Percentiles rank a stretch among this genome's conserved stretches.
Conservation (phyloP, 2,329 filamentous ascomycete genomes). For the Fusarium sp. region DNA sequence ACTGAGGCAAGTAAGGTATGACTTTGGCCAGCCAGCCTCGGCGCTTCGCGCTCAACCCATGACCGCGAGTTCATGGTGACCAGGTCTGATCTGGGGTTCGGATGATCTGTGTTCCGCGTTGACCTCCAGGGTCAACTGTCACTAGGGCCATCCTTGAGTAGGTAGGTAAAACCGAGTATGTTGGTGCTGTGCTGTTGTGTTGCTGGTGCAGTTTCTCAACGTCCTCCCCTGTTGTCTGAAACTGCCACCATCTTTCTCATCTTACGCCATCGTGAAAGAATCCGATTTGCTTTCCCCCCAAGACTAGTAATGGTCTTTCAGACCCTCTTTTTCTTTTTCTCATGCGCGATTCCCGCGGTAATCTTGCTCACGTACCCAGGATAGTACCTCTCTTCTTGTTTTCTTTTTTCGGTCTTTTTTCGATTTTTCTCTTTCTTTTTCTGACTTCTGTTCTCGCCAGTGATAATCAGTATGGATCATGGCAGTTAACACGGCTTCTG, state of each 20-base stretch:
- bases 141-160: constrained; percentile 7
- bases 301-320: constrained; percentile 4
- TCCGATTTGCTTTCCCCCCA: constrained; percentile 20
- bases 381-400: neutral
- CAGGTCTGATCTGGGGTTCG: constrained; percentile 8
- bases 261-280: constrained; percentile 12
- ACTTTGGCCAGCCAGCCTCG: constrained; percentile 18
- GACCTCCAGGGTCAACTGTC: constrained; percentile 23
- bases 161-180: constrained; percentile 4
- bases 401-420: constrained; percentile 1
- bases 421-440: neutral
- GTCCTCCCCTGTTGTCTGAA: constrained; percentile 18
- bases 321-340: constrained; percentile 18
- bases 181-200: constrained; percentile 17
- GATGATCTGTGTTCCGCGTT: constrained; percentile 12
- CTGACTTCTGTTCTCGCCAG: neutral
- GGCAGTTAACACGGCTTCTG: neutral
- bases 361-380: neutral
- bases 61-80: constrained; percentile 23
- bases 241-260: constrained; percentile 20
- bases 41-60: constrained; percentile 24
- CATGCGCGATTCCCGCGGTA: constrained; percentile 7
- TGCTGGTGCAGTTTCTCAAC: constrained; percentile 8
- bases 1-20: neutral
- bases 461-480: neutral